Conservation (phyloP, 768 basidiomycete genomes). For the Lactarius evosmus region DNA sequence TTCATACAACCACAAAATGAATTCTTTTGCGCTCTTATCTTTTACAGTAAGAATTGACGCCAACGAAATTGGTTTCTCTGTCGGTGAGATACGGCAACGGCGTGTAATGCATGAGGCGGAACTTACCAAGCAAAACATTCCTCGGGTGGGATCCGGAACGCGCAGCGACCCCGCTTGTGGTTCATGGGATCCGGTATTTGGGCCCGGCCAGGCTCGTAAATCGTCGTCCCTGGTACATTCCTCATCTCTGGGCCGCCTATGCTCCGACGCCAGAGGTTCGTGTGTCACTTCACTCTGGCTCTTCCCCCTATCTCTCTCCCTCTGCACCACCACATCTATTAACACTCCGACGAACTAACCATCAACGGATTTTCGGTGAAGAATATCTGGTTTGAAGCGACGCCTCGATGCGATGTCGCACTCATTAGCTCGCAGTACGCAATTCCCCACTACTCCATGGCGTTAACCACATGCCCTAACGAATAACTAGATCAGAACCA, state of each 20-base stretch:
- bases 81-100: not conserved
- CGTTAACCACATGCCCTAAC: not conserved
- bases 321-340: slow-evolving; percentile 5
- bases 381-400: slow-evolving; percentile 10
- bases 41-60: not conserved
- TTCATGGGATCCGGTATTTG: slow-evolving; percentile 10
- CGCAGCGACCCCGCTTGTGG: slow-evolving; percentile 5
- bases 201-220: not conserved
- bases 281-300: slow-evolving; percentile 2
- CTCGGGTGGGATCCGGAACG: slow-evolving; percentile 3
- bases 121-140: not conserved
- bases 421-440: slow-evolving; percentile 22
- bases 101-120: slow-evolving; percentile 22
- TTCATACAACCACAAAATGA: slow-evolving; percentile 6
- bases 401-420: slow-evolving; percentile 25
- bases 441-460: not conserved
- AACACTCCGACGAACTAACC: slow-evolving; percentile 16
- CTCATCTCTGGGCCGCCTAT: slow-evolving; percentile 1
- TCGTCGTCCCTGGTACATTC: not conserved
- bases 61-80: not conserved
- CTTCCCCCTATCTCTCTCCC: slow-evolving; percentile 1
- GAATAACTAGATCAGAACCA: slow-evolving; percentile 17
- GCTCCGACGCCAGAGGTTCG: not conserved
- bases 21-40: not conserved
- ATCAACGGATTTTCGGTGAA: not conserved